phyloP scores from a whole-genome alignment of 805 yeast species.

The Yarrowia alimentaria region DNA sequence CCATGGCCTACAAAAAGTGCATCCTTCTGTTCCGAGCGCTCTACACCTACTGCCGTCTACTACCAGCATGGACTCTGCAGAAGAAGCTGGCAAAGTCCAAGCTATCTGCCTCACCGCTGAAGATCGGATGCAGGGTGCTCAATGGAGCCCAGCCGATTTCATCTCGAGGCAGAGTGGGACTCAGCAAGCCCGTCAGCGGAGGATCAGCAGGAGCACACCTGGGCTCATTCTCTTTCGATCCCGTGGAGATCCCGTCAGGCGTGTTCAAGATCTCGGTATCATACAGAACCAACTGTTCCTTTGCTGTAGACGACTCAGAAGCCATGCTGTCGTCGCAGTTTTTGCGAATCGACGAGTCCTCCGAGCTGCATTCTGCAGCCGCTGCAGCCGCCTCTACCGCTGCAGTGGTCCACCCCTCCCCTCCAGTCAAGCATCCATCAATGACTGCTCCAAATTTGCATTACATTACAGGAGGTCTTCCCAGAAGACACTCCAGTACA shows the following conservation, averaged over 20 bases:
- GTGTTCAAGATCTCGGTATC: conserved; percentile 71
- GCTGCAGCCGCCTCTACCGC: no score
- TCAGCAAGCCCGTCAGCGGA: conserved; percentile 54
- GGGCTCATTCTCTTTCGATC: conserved; percentile 48
- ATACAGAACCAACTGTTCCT: conserved; percentile 69
- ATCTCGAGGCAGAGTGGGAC: conserved; percentile 80
- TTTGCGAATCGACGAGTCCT: conserved; percentile 48
- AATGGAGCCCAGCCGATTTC: conserved; percentile 79
- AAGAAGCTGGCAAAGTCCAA: conserved; percentile 46
- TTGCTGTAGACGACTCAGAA: conserved; percentile 66
- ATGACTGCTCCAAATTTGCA: conserved; percentile 42
- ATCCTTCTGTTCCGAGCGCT: conserved; percentile 71
- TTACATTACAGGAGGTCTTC: conserved; percentile 25
- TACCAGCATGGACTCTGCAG: conserved; percentile 69
- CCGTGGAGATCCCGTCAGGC: conserved; percentile 76
- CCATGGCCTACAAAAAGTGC: conserved; percentile 69
- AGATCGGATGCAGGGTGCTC: conserved; percentile 55
- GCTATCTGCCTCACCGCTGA: conserved; percentile 43
- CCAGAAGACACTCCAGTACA: conserved; percentile 13
- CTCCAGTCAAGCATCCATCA: conserved; percentile 63
- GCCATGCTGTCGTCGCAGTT: conserved; percentile 60
- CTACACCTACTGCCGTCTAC: conserved; percentile 59
- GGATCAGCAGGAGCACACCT: neutral
- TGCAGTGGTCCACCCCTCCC: conserved; percentile 25
- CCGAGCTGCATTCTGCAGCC: no score